Evolutionary conservation across 2,329 filamentous ascomycete genomes (phyloP).

Genomic region (Aspergillus alliaceus): DNA sequence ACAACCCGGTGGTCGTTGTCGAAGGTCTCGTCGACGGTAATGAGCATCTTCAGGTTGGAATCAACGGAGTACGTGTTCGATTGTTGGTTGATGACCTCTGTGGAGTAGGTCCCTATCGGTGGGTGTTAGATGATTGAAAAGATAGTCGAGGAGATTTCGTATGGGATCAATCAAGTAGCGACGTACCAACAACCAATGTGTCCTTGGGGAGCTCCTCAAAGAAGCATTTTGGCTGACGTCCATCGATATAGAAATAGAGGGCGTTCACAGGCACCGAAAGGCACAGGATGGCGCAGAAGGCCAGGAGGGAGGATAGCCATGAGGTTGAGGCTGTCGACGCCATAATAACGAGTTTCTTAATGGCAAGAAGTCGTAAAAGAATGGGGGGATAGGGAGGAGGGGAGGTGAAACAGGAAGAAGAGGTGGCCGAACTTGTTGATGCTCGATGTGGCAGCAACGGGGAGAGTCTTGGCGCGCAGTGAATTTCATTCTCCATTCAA

Average conservation of each 20-base stretch:
- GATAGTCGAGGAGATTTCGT: not conserved
- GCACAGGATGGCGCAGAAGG: constrained; percentile 66
- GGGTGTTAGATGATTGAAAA: not conserved
- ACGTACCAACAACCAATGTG: constrained; percentile 83
- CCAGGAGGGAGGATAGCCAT: constrained; percentile 49
- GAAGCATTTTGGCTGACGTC: constrained; percentile 86
- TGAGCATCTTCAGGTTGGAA: constrained; percentile 76
- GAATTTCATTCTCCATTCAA: constrained; percentile 9
- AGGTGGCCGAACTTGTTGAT: constrained; percentile 5
- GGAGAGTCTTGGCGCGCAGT: constrained; percentile 26
- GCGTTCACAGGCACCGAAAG: constrained; percentile 68
- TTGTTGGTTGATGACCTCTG: constrained; percentile 78
- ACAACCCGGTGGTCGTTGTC: constrained; percentile 97
- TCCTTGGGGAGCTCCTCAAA: constrained; percentile 98
- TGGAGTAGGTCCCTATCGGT: constrained; percentile 74
- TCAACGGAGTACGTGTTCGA: constrained; percentile 69
- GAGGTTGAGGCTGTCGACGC: constrained; percentile 35
- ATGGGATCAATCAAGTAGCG: not conserved
- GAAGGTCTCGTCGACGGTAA: constrained; percentile 93
- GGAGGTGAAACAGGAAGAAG: not conserved
- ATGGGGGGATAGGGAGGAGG: not conserved
- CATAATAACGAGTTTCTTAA: constrained; percentile 28
- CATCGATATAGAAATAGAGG: constrained; percentile 95
- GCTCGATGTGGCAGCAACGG: constrained; percentile 25
- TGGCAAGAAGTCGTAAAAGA: not conserved